A percentile compares a stretch with the other conserved stretches of the same genome.
phyloP scores from a whole-genome alignment of 176 grass and related monocot species.

The Zoysia japonica region DNA sequence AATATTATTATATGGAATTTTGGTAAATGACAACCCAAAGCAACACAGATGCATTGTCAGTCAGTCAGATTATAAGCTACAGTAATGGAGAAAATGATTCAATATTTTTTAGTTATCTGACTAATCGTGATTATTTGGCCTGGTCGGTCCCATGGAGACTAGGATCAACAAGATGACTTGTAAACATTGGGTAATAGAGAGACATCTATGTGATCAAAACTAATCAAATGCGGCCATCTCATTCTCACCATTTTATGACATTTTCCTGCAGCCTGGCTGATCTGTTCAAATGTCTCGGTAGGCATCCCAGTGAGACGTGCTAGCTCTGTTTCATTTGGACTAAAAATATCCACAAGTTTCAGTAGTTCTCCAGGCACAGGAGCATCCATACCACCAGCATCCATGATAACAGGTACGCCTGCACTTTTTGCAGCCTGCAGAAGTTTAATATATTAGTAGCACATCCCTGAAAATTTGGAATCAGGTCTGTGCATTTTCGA shows the following conservation, averaged over 20 bases:
- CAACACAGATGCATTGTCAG: neutral
- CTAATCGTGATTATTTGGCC: no score
- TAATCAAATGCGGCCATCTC: constrained; percentile 31
- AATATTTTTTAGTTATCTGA: no score
- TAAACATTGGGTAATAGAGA: constrained; percentile 1
- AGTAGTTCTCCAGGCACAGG: constrained; percentile 79
- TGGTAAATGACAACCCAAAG: constrained; percentile 41
- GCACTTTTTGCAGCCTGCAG: constrained; percentile 77
- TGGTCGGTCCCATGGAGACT: no score
- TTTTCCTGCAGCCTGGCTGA: constrained; percentile 60
- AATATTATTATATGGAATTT: constrained; percentile 12
- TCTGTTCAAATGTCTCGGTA: constrained; percentile 86
- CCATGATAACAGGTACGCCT: constrained; percentile 87
- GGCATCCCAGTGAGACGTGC: constrained; percentile 76
- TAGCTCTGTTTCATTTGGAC: constrained; percentile 98
- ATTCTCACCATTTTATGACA: constrained; percentile 82
- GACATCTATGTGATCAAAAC: neutral
- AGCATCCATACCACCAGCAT: constrained; percentile 90
- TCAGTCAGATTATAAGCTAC: constrained; percentile 2
- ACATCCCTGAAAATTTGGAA: neutral
- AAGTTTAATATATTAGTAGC: constrained; percentile 13
- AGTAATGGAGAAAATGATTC: neutral
- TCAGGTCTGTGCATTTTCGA: constrained; percentile 11
- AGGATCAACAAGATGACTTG: no score
- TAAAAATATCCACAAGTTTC: constrained; percentile 83